phyloP scores from a whole-genome alignment of 169 alveolate genomes.

The Babesia bovis region DNA sequence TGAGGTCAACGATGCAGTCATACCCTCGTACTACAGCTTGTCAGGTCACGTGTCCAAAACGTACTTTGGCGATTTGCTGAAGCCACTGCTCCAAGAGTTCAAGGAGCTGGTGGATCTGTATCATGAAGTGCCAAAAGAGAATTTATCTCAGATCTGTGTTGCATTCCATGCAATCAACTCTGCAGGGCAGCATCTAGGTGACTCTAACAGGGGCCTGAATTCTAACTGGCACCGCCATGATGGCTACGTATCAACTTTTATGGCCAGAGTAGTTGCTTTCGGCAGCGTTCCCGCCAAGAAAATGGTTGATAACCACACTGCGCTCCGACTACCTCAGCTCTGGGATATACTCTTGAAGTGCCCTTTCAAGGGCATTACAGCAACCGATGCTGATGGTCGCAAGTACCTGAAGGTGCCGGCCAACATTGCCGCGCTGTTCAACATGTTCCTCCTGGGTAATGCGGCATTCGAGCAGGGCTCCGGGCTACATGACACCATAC shows the following conservation, averaged over 20 bases:
- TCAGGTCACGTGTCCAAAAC: background rate
- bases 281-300: constrained; percentile 14
- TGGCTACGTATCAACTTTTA: background rate
- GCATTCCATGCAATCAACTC: constrained; percentile 16
- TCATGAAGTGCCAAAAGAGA: background rate
- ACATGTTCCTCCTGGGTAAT: constrained; percentile 6
- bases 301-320: background rate
- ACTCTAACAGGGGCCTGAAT: background rate
- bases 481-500: background rate
- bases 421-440: constrained; percentile 13
- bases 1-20: constrained; percentile 34
- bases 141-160: background rate
- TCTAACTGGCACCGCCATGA: background rate
- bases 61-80: background rate
- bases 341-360: background rate
- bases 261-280: constrained; percentile 12
- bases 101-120: background rate
- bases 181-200: constrained; percentile 1
- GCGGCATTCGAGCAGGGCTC: background rate
- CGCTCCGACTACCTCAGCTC: background rate
- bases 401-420: constrained; percentile 3
- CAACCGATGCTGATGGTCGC: background rate
- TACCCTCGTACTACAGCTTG: constrained; percentile 38
- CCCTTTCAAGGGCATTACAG: background rate
- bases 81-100: background rate